Evolutionary conservation across 495 filamentous ascomycete genomes (phyloP), one percentile per base, ranked within the genome.

Genomic region (Podospora pseudoanserina): DNA sequence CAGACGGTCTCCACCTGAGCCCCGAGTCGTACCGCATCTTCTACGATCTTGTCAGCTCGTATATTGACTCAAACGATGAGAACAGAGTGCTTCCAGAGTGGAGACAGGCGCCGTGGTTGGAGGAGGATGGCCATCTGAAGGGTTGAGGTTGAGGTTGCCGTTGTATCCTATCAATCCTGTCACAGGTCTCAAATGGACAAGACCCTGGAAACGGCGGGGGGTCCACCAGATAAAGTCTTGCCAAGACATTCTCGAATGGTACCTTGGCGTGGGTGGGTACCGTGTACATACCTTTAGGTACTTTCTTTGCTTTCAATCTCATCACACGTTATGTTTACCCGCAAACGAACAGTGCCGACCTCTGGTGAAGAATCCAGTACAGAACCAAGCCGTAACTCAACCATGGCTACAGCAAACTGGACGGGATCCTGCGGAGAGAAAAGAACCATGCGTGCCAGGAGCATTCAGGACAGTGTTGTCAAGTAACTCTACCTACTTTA

Each of bases 1-100:
- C 82, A 16, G 85, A 87, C 63, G 85, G 85, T 16, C 73, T 87
- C 49, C 85, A 87, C 73, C 74, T 87, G 67, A 86, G 79, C 72
- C 77, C 79, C n/a, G 78, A 79, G 65, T 76, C 81, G 7, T 87
- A 87, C 69, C 79, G 70, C 60, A 71, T 85, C 53, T 80, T 87
- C 55, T 82, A 80, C 56, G 75, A 82, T 39, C 68, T 79, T 26
- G 72, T 86, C n/a, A 58, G 75, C 64, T 77, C 79, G 16, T 75
- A 79, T 39, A 69, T 86, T 57, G 79, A 76, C 18, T 61, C 75
- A 53, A 79, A 79, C 39, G 81, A 79, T 77, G 73, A 70, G 7
- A 71, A 68, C 7, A 75, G 74, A 6, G 73, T 82, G 27, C 72
- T 79, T 58, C 83, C 83, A n/a, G 80, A 81, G 62, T 84, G 81